Percentiles rank a stretch among this genome's conserved stretches.
These are phyloP conservation scores for Crucihimalaya himalaica DNA, from an alignment of 345 rosid species.

Conservation along the genomic window DNA sequence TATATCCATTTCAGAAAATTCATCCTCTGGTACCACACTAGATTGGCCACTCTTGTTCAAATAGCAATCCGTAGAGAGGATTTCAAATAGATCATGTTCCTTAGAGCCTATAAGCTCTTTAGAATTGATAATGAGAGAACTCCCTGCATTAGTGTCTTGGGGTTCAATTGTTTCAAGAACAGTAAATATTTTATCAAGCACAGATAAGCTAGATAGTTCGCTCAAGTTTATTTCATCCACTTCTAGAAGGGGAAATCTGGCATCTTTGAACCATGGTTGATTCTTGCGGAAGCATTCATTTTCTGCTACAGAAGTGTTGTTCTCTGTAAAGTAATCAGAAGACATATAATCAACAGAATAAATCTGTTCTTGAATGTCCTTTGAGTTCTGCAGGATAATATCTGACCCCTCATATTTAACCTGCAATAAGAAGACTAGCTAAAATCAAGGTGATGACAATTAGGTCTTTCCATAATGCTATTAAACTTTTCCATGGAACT, in stretches of 20 bases:
- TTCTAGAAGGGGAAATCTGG: slow-evolving; percentile 65
- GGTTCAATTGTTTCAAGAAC: slow-evolving; percentile 48
- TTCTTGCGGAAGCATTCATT: slow-evolving; percentile 49
- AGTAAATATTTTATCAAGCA: slow-evolving; percentile 52
- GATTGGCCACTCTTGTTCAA: slow-evolving; percentile 46
- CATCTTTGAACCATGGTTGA: slow-evolving; percentile 38
- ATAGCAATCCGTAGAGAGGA: slow-evolving; percentile 53
- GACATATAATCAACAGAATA: slow-evolving; percentile 53
- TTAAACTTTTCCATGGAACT: neutral
- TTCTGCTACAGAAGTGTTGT: slow-evolving; percentile 39
- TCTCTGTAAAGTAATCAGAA: slow-evolving; percentile 49
- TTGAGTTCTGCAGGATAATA: slow-evolving; percentile 33
- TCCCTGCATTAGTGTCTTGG: slow-evolving; percentile 38
- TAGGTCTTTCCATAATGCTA: neutral
- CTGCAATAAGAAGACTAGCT: slow-evolving; percentile 44
- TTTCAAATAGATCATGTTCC: slow-evolving; percentile 45
- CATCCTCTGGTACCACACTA: slow-evolving; percentile 40
- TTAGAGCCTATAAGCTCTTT: slow-evolving; percentile 50
- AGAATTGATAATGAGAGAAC: slow-evolving; percentile 36
- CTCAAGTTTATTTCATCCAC: slow-evolving; percentile 61
- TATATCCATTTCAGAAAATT: slow-evolving; percentile 48
- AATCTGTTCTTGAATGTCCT: slow-evolving; percentile 52
- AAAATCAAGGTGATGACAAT: slow-evolving; percentile 25
- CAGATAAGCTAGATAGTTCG: slow-evolving; percentile 40
- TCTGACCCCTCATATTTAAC: slow-evolving; percentile 35